phyloP scores from a whole-genome alignment of 495 filamentous ascomycete genomes.

The Extremus antarcticus region DNA sequence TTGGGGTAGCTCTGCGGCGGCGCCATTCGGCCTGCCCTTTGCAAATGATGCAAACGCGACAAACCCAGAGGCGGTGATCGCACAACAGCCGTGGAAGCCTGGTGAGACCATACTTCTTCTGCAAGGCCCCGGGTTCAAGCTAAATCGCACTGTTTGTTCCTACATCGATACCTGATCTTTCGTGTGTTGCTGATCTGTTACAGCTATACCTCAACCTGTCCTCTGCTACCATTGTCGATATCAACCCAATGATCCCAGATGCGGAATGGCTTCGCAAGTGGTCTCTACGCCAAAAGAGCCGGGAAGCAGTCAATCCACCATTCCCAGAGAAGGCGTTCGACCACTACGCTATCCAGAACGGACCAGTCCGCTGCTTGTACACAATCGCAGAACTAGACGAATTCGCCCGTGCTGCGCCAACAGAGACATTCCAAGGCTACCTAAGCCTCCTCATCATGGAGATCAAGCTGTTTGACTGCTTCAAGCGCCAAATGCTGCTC shows the following conservation, averaged over 20 bases:
- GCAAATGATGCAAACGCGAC: slow-evolving; percentile 25
- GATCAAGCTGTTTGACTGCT: slow-evolving; percentile 38
- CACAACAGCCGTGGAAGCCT: slow-evolving; percentile 11
- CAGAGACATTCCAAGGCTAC: slow-evolving; percentile 44
- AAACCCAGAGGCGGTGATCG: slow-evolving; percentile 29
- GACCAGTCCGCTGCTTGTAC: slow-evolving; percentile 40
- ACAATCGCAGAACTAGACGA: slow-evolving; percentile 51
- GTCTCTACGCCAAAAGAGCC: slow-evolving; percentile 39
- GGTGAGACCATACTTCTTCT: slow-evolving; percentile 28
- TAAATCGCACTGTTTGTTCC: slow-evolving; percentile 16
- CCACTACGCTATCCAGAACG: slow-evolving; percentile 34
- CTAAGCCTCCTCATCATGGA: slow-evolving; percentile 47
- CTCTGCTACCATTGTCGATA: slow-evolving; percentile 41
- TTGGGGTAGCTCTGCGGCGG: slow-evolving; percentile 40
- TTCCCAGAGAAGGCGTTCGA: slow-evolving; percentile 46
- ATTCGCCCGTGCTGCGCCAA: slow-evolving; percentile 26
- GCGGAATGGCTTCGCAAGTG: slow-evolving; percentile 46
- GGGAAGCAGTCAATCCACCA: slow-evolving; percentile 41
- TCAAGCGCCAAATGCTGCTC: slow-evolving; percentile 40
- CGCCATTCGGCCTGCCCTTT: slow-evolving; percentile 21
- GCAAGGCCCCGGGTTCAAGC: slow-evolving; percentile 38
- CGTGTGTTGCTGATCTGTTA: slow-evolving; percentile 5
- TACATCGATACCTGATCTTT: not conserved
- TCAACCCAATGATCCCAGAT: slow-evolving; percentile 48
- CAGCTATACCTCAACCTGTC: slow-evolving; percentile 35